A percentile compares a stretch with the other conserved stretches of the same genome.
These are phyloP conservation scores for Fusarium setosum DNA, from an alignment of 2,329 filamentous ascomycete species.

Conservation along the genomic window DNA sequence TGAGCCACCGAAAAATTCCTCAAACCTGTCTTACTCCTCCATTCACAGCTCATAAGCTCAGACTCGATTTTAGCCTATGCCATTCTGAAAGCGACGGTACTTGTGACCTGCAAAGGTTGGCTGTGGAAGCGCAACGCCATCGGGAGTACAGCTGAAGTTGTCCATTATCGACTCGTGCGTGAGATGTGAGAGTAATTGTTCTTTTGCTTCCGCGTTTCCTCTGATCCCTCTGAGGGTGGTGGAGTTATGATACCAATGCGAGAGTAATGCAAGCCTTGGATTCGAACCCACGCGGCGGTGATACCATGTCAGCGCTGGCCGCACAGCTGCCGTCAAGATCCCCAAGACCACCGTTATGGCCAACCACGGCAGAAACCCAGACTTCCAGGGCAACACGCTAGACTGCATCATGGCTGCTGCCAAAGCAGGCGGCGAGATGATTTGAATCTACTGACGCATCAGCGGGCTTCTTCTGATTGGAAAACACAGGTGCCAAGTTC, in stretches of 20 bases:
- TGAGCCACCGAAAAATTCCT: too few species aligned
- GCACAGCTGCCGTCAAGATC: neutral
- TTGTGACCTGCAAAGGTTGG: neutral
- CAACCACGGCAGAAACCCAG: neutral
- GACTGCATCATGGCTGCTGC: conserved; percentile 2
- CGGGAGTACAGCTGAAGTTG: neutral
- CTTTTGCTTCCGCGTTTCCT: too few species aligned
- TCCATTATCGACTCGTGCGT: neutral
- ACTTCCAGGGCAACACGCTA: conserved; percentile 5
- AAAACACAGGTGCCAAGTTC: neutral
- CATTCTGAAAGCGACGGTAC: neutral
- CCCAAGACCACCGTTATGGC: neutral
- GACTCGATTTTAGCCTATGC: neutral
- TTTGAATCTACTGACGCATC: neutral
- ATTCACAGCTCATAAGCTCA: neutral
- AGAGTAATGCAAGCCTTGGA: neutral
- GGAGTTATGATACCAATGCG: too few species aligned
- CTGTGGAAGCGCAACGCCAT: neutral
- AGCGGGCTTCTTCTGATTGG: neutral
- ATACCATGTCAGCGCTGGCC: neutral
- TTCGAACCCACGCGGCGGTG: neutral
- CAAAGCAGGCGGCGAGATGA: neutral
- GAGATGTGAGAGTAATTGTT: neutral
- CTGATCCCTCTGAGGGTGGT: too few species aligned
- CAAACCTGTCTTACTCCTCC: neutral